Conservation (phyloP, 1,284 basidiomycete species). For the Ceratorhiza oryzae-sativae region DNA sequence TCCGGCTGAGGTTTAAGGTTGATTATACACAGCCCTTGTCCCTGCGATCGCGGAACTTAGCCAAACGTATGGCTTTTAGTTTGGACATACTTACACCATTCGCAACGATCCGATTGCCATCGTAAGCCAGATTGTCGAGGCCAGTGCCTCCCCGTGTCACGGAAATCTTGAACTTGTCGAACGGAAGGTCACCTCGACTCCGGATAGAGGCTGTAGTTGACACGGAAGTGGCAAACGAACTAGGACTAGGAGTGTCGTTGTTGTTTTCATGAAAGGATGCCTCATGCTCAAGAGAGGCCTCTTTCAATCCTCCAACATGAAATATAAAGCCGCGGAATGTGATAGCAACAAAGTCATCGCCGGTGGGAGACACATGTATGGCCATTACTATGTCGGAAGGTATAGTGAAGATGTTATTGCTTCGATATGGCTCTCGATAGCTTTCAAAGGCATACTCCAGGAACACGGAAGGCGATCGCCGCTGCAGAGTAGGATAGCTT, state of each 20-base stretch:
- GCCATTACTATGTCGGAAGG: slow-evolving; percentile 12
- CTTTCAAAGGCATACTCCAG: neutral
- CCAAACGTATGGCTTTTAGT: neutral
- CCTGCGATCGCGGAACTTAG: neutral
- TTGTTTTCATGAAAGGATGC: neutral
- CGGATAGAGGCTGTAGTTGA: neutral
- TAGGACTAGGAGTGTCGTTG: neutral
- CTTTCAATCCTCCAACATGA: slow-evolving; percentile 17
- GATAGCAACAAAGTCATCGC: slow-evolving; percentile 28
- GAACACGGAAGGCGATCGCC: neutral
- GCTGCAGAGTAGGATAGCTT: neutral
- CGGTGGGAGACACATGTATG: slow-evolving; percentile 25
- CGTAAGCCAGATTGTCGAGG: slow-evolving; percentile 19
- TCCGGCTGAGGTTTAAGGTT: neutral
- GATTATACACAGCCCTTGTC: slow-evolving; percentile 6
- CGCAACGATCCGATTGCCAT: slow-evolving; percentile 18
- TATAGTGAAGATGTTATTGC: neutral
- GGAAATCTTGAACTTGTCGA: slow-evolving; percentile 18
- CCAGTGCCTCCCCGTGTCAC: neutral
- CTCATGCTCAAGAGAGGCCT: neutral
- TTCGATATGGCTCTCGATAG: neutral
- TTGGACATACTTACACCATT: slow-evolving; percentile 6
- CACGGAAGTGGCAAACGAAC: neutral
- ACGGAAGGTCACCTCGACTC: neutral
- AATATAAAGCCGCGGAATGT: slow-evolving; percentile 17